Evolutionary conservation across 2,329 filamentous ascomycete species (phyloP).

Genomic region (Tolypocladium inflatum): DNA sequence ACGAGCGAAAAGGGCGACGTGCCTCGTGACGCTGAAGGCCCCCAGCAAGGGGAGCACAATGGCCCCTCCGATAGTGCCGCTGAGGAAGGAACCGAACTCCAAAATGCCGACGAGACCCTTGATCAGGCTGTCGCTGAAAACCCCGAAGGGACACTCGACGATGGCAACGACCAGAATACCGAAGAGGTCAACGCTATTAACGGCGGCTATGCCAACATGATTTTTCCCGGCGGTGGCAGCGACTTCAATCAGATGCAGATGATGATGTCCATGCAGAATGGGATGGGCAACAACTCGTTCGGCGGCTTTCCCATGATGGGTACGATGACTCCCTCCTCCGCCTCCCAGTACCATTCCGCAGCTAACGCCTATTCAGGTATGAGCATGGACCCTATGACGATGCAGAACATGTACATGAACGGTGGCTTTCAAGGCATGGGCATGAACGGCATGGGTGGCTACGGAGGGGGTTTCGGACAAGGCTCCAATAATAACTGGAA

Average conservation of each 20-base stretch:
- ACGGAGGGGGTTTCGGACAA: slow-evolving; percentile 50
- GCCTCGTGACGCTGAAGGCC: neutral
- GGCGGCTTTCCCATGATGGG: slow-evolving; percentile 73
- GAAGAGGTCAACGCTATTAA: slow-evolving; percentile 29
- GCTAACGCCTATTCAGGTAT: slow-evolving; percentile 64
- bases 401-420: slow-evolving; percentile 73
- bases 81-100: slow-evolving; percentile 3
- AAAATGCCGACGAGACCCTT: neutral
- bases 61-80: neutral
- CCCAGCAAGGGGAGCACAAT: neutral
- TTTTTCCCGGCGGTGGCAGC: slow-evolving; percentile 48
- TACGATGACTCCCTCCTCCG: slow-evolving; percentile 23
- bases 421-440: slow-evolving; percentile 71
- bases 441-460: slow-evolving; percentile 68
- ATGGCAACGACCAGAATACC: slow-evolving; percentile 20
- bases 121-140: slow-evolving; percentile 8
- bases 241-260: slow-evolving; percentile 72
- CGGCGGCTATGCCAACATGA: slow-evolving; percentile 46
- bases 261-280: slow-evolving; percentile 70
- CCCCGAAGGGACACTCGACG: slow-evolving; percentile 4
- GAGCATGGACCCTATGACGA: slow-evolving; percentile 73
- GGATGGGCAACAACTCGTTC: slow-evolving; percentile 47
- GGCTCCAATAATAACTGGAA: slow-evolving; percentile 73
- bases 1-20: neutral
- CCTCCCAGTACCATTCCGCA: neutral